phyloP scores from a whole-genome alignment of 345 rosid species.

The Draba incana region DNA sequence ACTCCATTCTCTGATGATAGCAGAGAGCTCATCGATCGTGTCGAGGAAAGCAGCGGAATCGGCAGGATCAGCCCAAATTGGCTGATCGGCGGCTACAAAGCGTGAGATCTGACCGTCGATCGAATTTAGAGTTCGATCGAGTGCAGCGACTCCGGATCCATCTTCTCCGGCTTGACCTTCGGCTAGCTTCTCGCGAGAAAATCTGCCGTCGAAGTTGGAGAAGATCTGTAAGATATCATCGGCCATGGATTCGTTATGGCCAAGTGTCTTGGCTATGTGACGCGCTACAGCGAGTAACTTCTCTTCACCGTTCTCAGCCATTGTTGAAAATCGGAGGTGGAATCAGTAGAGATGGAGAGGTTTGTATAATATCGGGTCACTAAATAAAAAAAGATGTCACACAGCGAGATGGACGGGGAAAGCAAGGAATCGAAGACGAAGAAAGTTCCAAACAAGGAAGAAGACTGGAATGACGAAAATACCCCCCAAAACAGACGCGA shows the following conservation, averaged over 20 bases:
- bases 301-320: slow-evolving; percentile 87
- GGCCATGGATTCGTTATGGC: slow-evolving; percentile 79
- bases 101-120: slow-evolving; percentile 78
- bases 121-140: slow-evolving; percentile 56
- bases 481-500: slow-evolving; percentile 30
- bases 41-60: slow-evolving; percentile 78
- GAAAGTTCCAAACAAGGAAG: slow-evolving; percentile 40
- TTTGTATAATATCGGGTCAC: not conserved
- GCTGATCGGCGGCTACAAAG: slow-evolving; percentile 61
- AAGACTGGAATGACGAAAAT: slow-evolving; percentile 25
- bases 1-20: slow-evolving; percentile 54
- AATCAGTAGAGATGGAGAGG: slow-evolving; percentile 24
- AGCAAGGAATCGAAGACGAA: slow-evolving; percentile 37
- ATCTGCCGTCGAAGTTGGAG: slow-evolving; percentile 86
- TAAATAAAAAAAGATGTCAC: not conserved
- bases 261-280: slow-evolving; percentile 90
- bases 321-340: slow-evolving; percentile 10
- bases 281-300: slow-evolving; percentile 85
- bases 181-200: slow-evolving; percentile 78
- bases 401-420: slow-evolving; percentile 30
- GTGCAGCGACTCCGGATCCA: slow-evolving; percentile 49
- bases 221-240: slow-evolving; percentile 92
- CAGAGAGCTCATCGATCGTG: slow-evolving; percentile 67
- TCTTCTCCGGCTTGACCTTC: slow-evolving; percentile 47
- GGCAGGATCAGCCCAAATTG: slow-evolving; percentile 85